Conservation (phyloP, 176 grass and related monocot species). For the Aegilops tauschii region DNA sequence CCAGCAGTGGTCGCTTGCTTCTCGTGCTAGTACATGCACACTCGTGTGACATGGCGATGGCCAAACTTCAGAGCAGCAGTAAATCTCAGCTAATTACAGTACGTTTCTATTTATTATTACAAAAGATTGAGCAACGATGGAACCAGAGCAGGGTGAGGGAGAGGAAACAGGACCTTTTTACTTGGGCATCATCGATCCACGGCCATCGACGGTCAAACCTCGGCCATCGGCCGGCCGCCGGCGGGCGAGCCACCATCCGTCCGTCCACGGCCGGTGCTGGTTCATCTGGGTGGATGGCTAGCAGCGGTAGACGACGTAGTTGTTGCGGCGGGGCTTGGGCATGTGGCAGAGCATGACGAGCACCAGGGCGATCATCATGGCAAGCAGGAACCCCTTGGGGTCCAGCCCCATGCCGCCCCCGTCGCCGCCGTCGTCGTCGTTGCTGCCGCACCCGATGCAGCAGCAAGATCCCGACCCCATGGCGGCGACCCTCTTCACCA, state of each 20-base stretch:
- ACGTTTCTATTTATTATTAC: background rate
- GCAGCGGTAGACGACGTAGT: constrained; percentile 46
- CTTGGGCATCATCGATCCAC: background rate
- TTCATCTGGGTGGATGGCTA: background rate
- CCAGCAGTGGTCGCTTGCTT: background rate
- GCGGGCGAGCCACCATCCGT: no score
- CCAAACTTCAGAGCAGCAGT: background rate
- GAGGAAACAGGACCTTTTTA: background rate
- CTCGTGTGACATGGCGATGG: no score
- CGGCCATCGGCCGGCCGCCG: background rate
- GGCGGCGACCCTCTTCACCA: background rate
- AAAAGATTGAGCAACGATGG: constrained; percentile 7
- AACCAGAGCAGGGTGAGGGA: background rate
- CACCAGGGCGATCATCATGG: constrained; percentile 71
- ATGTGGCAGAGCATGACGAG: constrained; percentile 63
- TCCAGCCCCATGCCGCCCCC: constrained; percentile 6
- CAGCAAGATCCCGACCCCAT: constrained; percentile 81
- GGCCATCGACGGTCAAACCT: constrained; percentile 1
- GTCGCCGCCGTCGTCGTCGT: constrained; percentile 4
- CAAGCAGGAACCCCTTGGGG: constrained; percentile 56
- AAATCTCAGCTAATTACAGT: background rate
- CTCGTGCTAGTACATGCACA: no score
- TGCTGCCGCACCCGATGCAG: constrained; percentile 28
- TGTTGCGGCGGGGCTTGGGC: constrained; percentile 50
- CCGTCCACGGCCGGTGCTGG: no score